These are phyloP conservation scores for Aspergillus sp. DNA, from an alignment of 2,329 filamentous ascomycete genomes.

Conservation along the genomic window DNA sequence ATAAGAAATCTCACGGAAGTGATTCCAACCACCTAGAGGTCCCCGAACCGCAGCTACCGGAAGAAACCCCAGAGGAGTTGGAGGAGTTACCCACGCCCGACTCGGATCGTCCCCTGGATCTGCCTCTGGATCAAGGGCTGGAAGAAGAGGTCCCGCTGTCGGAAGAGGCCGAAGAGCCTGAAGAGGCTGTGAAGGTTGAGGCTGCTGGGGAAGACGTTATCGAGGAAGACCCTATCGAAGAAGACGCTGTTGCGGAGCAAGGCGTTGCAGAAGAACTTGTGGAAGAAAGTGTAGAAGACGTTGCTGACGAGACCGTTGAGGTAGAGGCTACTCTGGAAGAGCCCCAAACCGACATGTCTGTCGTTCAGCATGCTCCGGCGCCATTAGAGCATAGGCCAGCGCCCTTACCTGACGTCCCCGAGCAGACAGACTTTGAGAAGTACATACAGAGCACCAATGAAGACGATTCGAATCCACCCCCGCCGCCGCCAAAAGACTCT, in stretches of 20 bases:
- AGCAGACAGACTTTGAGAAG: conserved; percentile 45
- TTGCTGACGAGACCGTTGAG: not conserved
- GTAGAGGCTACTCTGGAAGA: not conserved
- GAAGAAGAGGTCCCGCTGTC: not conserved
- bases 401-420: conserved; percentile 19
- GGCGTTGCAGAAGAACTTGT: not conserved
- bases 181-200: not conserved
- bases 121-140: not conserved
- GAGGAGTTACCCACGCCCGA: not conserved
- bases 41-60: conserved; percentile 16
- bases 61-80: conserved; percentile 1
- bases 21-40: conserved; percentile 25
- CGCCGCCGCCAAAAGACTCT: conserved; percentile 41
- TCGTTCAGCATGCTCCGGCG: conserved; percentile 28
- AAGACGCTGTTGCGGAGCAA: not conserved
- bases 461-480: conserved; percentile 31
- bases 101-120: not conserved
- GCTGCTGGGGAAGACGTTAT: not conserved
- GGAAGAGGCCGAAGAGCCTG: not conserved
- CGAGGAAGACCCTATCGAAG: not conserved
- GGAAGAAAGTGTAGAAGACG: not conserved
- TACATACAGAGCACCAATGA: conserved; percentile 42
- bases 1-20: conserved; percentile 18
- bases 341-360: conserved; percentile 30
- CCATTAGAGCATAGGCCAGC: conserved; percentile 21